Evolutionary conservation across 345 rosid genomes (phyloP).

Genomic region (Pistacia integerrima): DNA sequence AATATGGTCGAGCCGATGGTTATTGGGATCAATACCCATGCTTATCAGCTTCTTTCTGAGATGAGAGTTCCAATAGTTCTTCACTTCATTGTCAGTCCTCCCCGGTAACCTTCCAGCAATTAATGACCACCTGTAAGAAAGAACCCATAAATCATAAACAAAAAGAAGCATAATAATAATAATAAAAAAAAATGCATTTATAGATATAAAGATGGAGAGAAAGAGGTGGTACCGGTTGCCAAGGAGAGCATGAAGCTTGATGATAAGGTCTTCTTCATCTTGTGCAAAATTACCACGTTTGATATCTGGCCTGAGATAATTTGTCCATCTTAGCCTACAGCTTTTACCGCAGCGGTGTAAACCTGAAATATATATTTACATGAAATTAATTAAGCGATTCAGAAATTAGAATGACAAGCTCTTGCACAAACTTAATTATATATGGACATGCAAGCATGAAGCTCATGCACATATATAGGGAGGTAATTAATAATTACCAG

Average conservation of each 20-base stretch:
- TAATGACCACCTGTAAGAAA: conserved; percentile 42
- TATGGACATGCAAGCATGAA: too few species aligned
- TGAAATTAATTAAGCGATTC: background rate
- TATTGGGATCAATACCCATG: conserved; percentile 51
- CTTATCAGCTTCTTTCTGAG: conserved; percentile 42
- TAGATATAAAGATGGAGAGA: background rate
- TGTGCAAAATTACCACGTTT: conserved; percentile 38
- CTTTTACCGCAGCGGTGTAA: conserved; percentile 40
- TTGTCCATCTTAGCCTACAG: conserved; percentile 32
- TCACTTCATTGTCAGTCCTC: conserved; percentile 54
- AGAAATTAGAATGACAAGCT: background rate
- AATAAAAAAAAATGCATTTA: background rate
- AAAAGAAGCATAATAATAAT: too few species aligned
- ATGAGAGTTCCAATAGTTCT: conserved; percentile 54
- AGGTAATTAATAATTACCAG: conserved; percentile 20
- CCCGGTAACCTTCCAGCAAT: conserved; percentile 58
- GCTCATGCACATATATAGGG: background rate
- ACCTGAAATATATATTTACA: conserved; percentile 5
- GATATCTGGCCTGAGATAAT: conserved; percentile 35
- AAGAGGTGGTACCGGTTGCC: conserved; percentile 32
- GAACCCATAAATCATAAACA: conserved; percentile 2
- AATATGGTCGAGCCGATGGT: conserved; percentile 34
- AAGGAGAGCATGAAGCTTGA: conserved; percentile 38
- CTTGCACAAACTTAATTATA: too few species aligned
- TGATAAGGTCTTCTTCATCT: conserved; percentile 44